These are phyloP conservation scores for Verticillium zaregamsianum DNA, from an alignment of 2,329 filamentous ascomycete species.

Conservation along the genomic window DNA sequence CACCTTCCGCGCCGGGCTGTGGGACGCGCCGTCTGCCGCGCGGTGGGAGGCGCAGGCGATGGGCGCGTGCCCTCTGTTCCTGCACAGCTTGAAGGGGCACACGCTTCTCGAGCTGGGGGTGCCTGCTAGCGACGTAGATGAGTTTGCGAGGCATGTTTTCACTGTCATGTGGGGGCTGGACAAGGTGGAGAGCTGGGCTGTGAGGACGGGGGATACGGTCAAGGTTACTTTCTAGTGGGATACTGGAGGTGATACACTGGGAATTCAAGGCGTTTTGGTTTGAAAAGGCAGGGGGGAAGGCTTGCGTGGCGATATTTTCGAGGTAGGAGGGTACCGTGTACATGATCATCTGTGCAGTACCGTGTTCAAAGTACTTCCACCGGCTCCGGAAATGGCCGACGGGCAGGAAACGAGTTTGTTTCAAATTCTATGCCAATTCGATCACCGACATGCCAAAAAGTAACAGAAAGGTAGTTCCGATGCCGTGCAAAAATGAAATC, in stretches of 20 bases:
- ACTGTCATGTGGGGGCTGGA: constrained; percentile 10
- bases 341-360: no score
- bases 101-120: constrained; percentile 5
- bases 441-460: neutral
- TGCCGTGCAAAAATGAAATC: neutral
- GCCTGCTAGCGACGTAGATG: constrained; percentile 7
- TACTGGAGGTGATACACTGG: neutral
- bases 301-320: no score
- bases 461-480: no score
- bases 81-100: constrained; percentile 4
- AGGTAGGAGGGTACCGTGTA: no score
- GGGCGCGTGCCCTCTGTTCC: constrained; percentile 3
- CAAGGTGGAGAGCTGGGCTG: constrained; percentile 10
- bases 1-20: constrained; percentile 20
- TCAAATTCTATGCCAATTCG: no score
- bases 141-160: constrained; percentile 7
- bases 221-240: neutral
- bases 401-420: no score
- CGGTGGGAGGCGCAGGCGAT: neutral
- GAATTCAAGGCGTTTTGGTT: no score
- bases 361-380: no score
- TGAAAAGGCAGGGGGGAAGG: no score
- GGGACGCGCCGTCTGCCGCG: constrained; percentile 20
- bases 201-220: constrained; percentile 3
- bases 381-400: no score